phyloP scores from a whole-genome alignment of 768 basidiomycete species.

The Butyriboletus loyo region DNA sequence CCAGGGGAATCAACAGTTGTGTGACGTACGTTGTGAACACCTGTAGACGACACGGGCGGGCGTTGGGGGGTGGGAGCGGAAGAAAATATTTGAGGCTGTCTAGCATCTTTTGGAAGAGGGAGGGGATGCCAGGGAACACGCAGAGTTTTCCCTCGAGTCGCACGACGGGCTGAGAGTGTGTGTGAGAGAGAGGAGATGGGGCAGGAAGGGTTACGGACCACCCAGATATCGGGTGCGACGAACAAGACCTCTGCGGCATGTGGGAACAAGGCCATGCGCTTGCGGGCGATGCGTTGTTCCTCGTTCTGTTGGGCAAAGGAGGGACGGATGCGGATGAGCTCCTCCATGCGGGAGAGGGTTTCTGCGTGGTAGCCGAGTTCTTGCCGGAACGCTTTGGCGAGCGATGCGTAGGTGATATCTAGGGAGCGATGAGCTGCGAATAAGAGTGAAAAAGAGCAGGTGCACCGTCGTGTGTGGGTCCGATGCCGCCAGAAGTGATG shows the following conservation, averaged over 20 bases:
- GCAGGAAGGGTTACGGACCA: constrained; percentile 45
- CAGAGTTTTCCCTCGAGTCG: constrained; percentile 83
- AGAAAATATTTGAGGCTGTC: constrained; percentile 69
- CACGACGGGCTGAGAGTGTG: constrained; percentile 66
- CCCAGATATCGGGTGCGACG: constrained; percentile 80
- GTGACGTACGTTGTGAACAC: constrained; percentile 72
- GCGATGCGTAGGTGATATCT: constrained; percentile 89
- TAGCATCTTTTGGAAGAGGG: constrained; percentile 79
- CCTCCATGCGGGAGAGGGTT: constrained; percentile 70
- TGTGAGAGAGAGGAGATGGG: not conserved
- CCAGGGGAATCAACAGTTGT: not conserved
- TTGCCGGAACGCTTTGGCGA: constrained; percentile 81
- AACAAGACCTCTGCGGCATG: constrained; percentile 74
- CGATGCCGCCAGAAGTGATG: constrained; percentile 87
- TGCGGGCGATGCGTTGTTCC: constrained; percentile 72
- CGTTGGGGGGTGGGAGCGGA: constrained; percentile 69
- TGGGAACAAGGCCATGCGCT: constrained; percentile 91
- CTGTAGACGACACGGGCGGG: constrained; percentile 76
- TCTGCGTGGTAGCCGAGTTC: constrained; percentile 72
- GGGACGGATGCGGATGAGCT: constrained; percentile 52
- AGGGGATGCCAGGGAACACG: constrained; percentile 88
- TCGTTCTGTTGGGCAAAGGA: constrained; percentile 62
- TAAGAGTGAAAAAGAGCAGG: not conserved
- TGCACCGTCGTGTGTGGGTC: constrained; percentile 85
- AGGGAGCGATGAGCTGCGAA: constrained; percentile 1